These are phyloP conservation scores for Botrytis deweyae DNA, from an alignment of 2,329 filamentous ascomycete species.

Conservation along the genomic window DNA sequence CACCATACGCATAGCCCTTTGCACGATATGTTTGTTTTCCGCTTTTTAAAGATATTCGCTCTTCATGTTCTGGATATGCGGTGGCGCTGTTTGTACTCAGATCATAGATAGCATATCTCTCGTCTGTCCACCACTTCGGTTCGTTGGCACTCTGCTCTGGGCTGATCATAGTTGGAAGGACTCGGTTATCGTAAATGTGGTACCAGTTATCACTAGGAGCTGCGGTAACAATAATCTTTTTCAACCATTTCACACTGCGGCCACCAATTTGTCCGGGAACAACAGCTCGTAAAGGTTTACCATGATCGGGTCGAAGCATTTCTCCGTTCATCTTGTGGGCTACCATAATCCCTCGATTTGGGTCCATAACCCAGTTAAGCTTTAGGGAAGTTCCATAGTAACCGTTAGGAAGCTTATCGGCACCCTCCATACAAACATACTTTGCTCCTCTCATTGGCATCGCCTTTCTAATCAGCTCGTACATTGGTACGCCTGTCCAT, in stretches of 20 bases:
- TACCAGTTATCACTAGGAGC: constrained; percentile 90
- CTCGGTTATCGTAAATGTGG: constrained; percentile 89
- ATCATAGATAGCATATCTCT: constrained; percentile 90
- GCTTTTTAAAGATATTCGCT: constrained; percentile 55
- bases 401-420: constrained; percentile 83
- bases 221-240: constrained; percentile 73
- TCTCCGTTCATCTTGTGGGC: constrained; percentile 92
- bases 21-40: constrained; percentile 59
- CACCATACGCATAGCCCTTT: constrained; percentile 83
- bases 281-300: constrained; percentile 76
- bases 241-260: constrained; percentile 90
- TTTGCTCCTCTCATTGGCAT: constrained; percentile 67
- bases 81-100: constrained; percentile 83
- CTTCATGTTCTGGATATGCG: constrained; percentile 76
- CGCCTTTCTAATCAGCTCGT: constrained; percentile 67
- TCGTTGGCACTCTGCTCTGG: constrained; percentile 76
- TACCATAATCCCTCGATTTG: constrained; percentile 79
- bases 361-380: constrained; percentile 83
- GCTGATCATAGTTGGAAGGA: constrained; percentile 81
- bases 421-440: constrained; percentile 90
- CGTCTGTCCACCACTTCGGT: constrained; percentile 79
- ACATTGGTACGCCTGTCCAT: constrained; percentile 79
- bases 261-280: constrained; percentile 92
- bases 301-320: constrained; percentile 76
- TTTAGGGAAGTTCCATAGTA: constrained; percentile 87